Percentiles rank a stretch among this genome's conserved stretches.
phyloP scores from a whole-genome alignment of 768 basidiomycete species.

The Rossbeevera mucosa region DNA sequence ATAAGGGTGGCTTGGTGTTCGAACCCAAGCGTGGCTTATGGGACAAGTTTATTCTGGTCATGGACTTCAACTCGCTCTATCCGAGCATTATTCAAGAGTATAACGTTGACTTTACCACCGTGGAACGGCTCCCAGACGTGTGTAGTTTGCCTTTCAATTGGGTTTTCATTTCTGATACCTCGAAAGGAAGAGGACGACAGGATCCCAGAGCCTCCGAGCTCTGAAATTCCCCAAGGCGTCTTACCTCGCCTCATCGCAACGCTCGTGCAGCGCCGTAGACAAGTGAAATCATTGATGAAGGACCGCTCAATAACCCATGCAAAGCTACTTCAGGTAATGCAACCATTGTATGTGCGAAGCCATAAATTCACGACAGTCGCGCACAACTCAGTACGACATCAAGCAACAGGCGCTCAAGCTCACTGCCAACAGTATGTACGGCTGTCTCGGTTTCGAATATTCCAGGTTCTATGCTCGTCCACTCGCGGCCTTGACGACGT shows the following conservation, averaged over 20 bases:
- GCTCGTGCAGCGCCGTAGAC: slow-evolving; percentile 81
- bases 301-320: slow-evolving; percentile 67
- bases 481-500: slow-evolving; percentile 95
- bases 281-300: slow-evolving; percentile 95
- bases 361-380: background rate
- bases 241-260: slow-evolving; percentile 98
- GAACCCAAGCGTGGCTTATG: slow-evolving; percentile 93
- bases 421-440: slow-evolving; percentile 99
- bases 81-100: slow-evolving; percentile 99
- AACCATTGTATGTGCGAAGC: background rate
- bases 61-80: slow-evolving; percentile 99
- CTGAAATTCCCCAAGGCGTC: slow-evolving; percentile 74
- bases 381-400: slow-evolving; percentile 74
- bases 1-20: slow-evolving; percentile 97
- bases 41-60: slow-evolving; percentile 96
- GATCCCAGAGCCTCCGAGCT: slow-evolving; percentile 81
- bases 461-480: slow-evolving; percentile 96
- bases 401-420: slow-evolving; percentile 96
- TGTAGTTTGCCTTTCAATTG: slow-evolving; percentile 11
- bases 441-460: slow-evolving; percentile 96
- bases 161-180: background rate
- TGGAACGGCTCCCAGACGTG: slow-evolving; percentile 66
- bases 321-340: slow-evolving; percentile 76
- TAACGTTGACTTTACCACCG: slow-evolving; percentile 98
- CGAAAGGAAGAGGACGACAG: slow-evolving; percentile 65